Conservation (phyloP, 208 protist species). For the Endotrypanum monterogeii region DNA sequence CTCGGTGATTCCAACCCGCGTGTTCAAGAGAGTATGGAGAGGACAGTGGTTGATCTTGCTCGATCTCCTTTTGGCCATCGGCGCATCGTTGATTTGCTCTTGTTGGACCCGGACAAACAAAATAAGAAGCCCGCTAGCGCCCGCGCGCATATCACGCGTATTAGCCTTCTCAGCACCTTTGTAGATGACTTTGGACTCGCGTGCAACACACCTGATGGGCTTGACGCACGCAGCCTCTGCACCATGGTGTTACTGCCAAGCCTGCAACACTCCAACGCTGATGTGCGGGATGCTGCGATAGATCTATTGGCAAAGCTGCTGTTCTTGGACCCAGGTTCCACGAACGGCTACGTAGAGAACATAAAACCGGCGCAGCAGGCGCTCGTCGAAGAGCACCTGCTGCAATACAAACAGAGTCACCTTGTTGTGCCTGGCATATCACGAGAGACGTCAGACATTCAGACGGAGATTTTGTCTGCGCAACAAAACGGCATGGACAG, state of each 20-base stretch:
- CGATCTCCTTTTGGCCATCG: slow-evolving; percentile 56
- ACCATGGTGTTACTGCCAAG: slow-evolving; percentile 60
- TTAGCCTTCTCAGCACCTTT: slow-evolving; percentile 72
- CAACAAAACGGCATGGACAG: slow-evolving; percentile 10
- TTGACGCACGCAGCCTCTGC: slow-evolving; percentile 58
- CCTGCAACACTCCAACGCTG: slow-evolving; percentile 75
- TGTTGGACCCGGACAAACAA: slow-evolving; percentile 63
- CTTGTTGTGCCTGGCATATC: slow-evolving; percentile 1
- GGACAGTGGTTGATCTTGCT: slow-evolving; percentile 49
- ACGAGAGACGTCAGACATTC: slow-evolving; percentile 13
- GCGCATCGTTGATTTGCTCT: slow-evolving; percentile 47
- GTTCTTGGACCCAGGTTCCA: slow-evolving; percentile 32
- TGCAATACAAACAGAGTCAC: slow-evolving; percentile 30
- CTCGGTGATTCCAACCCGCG: slow-evolving; percentile 78
- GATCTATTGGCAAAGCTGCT: slow-evolving; percentile 75
- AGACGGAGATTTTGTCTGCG: slow-evolving; percentile 16
- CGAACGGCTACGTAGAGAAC: slow-evolving; percentile 35
- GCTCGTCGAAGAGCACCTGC: slow-evolving; percentile 74
- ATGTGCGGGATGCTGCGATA: slow-evolving; percentile 76
- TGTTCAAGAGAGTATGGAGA: slow-evolving; percentile 68
- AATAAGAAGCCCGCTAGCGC: slow-evolving; percentile 61
- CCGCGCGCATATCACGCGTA: slow-evolving; percentile 60
- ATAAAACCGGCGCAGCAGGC: slow-evolving; percentile 81
- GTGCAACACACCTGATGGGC: slow-evolving; percentile 30
- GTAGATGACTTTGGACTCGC: slow-evolving; percentile 71